phyloP scores from a whole-genome alignment of 495 filamentous ascomycete species.

The Neurospora africana region DNA sequence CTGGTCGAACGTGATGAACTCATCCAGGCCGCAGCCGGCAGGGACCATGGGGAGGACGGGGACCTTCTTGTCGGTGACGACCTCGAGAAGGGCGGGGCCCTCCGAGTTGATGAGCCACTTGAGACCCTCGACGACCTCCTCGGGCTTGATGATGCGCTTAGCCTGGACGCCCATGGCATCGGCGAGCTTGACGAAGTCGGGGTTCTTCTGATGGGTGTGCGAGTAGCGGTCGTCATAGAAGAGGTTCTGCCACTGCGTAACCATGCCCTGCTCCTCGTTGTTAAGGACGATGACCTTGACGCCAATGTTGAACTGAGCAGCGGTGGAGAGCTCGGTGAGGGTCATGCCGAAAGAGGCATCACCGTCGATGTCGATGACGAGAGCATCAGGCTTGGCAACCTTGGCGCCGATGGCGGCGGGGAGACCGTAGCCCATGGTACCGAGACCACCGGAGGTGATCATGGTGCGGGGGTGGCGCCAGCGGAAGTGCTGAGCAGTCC shows the following conservation, averaged over 20 bases:
- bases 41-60: constrained; percentile 97
- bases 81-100: constrained; percentile 62
- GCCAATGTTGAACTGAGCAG: constrained; percentile 82
- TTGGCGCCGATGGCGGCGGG: constrained; percentile 91
- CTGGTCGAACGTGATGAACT: constrained; percentile 90
- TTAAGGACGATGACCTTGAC: constrained; percentile 88
- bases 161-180: constrained; percentile 74
- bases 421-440: constrained; percentile 92
- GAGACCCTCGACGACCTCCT: constrained; percentile 65
- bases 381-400: constrained; percentile 71
- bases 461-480: constrained; percentile 80
- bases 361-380: constrained; percentile 91
- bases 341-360: constrained; percentile 98
- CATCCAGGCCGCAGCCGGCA: constrained; percentile 73
- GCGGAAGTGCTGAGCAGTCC: constrained; percentile 87
- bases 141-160: constrained; percentile 51
- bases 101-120: constrained; percentile 81
- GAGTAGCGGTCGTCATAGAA: constrained; percentile 90
- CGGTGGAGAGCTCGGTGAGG: constrained; percentile 81
- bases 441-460: constrained; percentile 84
- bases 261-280: constrained; percentile 96
- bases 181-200: constrained; percentile 75
- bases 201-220: constrained; percentile 84
- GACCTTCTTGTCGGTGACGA: constrained; percentile 75
- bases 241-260: constrained; percentile 89